Base-by-base conservation (phyloP, 441 rosid genomes). In the Bocquillonia castaneifolia region DNA sequence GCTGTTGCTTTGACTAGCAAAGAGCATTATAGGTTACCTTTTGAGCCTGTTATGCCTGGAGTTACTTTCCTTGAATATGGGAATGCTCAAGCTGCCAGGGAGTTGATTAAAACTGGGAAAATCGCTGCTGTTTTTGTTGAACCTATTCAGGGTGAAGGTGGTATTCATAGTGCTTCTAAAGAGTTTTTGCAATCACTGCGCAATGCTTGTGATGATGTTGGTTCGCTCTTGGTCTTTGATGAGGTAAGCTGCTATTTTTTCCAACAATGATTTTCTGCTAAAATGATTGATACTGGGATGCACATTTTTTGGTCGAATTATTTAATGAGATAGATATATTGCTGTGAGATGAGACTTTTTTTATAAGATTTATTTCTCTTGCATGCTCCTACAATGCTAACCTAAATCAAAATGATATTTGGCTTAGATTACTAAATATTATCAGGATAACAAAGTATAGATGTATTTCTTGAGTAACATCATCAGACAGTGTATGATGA, bases 121-220 rank as follows among this genome's bases (percentile, higher is more conserved):
- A 82, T 83, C 66, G 96, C 96, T 58, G 99, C 97, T 17, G 92
- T 91, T 12, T 94, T 94, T 74, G 90, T 88, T 32, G 97, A 93
- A 74, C 99, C 97, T 29, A 75, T 94, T 61, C 99, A 94, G 66
- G 99, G 99, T 51, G 99, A 94, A 84, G 97, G 99, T 6, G 99
- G 97, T 58, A 82, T 94, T 34, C 75, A 84, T 58, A 83, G 92
- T 70, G 96, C 97, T 40, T 86, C 90, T 9, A 85, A 83, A 70
- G 97, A 86, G 60, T 91, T 94, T 74, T 73, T 94, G 40, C 86
- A 83, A 47, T 86, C 76, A 65, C 72, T 94, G 66, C 91, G 99
- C 25, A 31, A 64, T 54, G 89, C 93, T 62, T 94, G 96, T 76
- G 87, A 90, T 81, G 89, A 86, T 34, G 77, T 85, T 36, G 97